Evolutionary conservation across 768 basidiomycete species (phyloP).

Genomic region (Suillus ampliporus): DNA sequence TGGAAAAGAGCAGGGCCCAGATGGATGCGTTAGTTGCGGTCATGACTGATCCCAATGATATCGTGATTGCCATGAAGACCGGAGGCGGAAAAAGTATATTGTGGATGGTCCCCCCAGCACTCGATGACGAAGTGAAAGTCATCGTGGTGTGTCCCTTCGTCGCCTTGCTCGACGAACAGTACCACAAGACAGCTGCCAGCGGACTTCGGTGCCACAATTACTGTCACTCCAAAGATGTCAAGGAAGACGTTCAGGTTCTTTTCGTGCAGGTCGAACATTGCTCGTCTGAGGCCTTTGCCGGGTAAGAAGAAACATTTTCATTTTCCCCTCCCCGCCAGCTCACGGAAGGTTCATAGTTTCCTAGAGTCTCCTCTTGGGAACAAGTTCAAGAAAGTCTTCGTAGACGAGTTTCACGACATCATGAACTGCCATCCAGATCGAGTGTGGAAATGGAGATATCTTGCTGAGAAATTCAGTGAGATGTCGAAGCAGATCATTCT

Average conservation of each 20-base stretch:
- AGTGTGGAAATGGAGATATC: not conserved
- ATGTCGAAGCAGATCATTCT: too few species aligned
- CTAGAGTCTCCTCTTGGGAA: not conserved
- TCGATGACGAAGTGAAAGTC: not conserved
- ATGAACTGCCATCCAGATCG: not conserved
- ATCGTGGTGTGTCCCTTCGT: not conserved
- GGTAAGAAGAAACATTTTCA: not conserved
- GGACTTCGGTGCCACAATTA: constrained; percentile 1
- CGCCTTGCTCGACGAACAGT: not conserved
- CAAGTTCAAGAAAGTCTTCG: not conserved
- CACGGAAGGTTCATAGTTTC: not conserved
- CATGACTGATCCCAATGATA: not conserved
- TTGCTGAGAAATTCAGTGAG: not conserved
- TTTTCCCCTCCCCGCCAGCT: not conserved
- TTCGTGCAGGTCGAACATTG: not conserved
- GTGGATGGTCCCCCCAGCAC: not conserved
- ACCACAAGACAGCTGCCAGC: too few species aligned
- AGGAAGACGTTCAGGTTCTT: not conserved
- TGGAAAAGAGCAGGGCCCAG: not conserved
- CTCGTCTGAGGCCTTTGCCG: not conserved
- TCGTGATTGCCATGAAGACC: not conserved
- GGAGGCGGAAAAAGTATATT: not conserved
- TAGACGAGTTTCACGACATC: not conserved
- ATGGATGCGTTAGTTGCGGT: not conserved
- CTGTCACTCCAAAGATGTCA: not conserved